These are phyloP conservation scores for Aspergillus pseudoviridinutans DNA, from an alignment of 2,329 filamentous ascomycete species.

Conservation along the genomic window DNA sequence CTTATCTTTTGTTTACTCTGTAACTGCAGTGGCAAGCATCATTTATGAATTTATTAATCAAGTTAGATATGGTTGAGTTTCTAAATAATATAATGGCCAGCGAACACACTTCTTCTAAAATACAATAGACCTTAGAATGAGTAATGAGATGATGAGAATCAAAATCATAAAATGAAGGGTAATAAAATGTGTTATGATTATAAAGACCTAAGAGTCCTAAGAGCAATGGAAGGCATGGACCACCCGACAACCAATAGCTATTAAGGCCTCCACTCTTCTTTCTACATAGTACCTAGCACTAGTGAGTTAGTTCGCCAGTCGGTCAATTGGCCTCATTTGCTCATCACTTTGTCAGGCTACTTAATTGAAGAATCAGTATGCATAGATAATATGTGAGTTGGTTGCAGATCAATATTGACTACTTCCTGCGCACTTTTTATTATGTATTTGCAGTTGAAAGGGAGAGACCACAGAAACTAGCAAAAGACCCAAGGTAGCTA, in stretches of 20 bases:
- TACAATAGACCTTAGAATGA: neutral
- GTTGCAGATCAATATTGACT: neutral
- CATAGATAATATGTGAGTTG: neutral
- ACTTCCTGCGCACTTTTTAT: neutral
- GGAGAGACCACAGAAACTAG: neutral
- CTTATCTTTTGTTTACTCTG: neutral
- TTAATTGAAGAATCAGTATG: conserved; percentile 1
- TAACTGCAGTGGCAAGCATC: neutral
- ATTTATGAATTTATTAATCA: no score
- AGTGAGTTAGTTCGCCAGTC: conserved; percentile 5
- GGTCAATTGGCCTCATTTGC: conserved; percentile 17
- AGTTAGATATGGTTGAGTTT: no score
- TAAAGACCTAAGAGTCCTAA: neutral
- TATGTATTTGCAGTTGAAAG: neutral
- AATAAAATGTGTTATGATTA: neutral
- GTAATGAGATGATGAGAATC: neutral
- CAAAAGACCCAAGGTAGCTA: neutral
- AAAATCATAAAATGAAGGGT: neutral
- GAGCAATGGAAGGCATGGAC: neutral
- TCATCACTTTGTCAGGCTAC: conserved; percentile 2
- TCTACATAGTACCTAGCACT: neutral
- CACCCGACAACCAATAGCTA: neutral
- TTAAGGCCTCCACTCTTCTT: neutral
- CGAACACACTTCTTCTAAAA: neutral
- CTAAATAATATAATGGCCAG: neutral